A percentile compares a stretch with the other conserved stretches of the same genome.
These are phyloP conservation scores for Neoascochyta sp. DNA, from an alignment of 2,329 filamentous ascomycete genomes.

Conservation along the genomic window DNA sequence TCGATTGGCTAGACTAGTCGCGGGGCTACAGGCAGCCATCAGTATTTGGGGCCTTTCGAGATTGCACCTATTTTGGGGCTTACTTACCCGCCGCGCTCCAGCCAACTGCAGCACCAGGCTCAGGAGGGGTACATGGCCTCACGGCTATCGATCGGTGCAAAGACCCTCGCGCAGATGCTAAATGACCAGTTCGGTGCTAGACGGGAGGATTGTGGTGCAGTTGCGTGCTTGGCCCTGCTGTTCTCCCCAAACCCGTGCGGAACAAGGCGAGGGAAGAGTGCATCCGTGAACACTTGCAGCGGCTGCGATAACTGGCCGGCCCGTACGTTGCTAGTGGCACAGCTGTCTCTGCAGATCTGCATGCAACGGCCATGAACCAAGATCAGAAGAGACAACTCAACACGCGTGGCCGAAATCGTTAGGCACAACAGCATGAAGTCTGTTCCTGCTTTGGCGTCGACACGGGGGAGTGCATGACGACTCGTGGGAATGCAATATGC, in stretches of 20 bases:
- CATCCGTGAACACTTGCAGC: conserved; percentile 34
- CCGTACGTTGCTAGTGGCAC: conserved; percentile 36
- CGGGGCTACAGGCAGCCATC: conserved; percentile 25
- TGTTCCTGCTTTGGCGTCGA: conserved; percentile 15
- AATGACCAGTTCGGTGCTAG: conserved; percentile 27
- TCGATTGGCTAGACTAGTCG: conserved; percentile 32
- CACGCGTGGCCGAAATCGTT: conserved; percentile 8
- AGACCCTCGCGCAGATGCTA: conserved; percentile 33
- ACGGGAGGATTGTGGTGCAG: conserved; percentile 16
- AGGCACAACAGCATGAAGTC: conserved; percentile 17
- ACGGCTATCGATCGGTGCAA: conserved; percentile 27
- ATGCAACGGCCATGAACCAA: too few species aligned
- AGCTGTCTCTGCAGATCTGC: conserved; percentile 34
- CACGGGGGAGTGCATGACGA: conserved; percentile 20
- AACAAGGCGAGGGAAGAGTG: conserved; percentile 18
- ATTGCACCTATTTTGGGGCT: conserved; percentile 39
- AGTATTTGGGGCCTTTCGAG: conserved; percentile 37
- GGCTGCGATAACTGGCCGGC: conserved; percentile 40
- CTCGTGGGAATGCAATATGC: conserved; percentile 20
- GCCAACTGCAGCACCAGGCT: conserved; percentile 17
- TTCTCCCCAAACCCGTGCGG: conserved; percentile 26
- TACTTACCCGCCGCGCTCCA: conserved; percentile 36
- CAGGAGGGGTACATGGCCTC: conserved; percentile 16
- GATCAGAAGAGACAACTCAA: too few species aligned
- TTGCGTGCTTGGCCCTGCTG: conserved; percentile 20